Percentiles rank a stretch among this genome's conserved stretches.
Conservation (phyloP, 1,284 basidiomycete species). For the Moesziomyces sp. region DNA sequence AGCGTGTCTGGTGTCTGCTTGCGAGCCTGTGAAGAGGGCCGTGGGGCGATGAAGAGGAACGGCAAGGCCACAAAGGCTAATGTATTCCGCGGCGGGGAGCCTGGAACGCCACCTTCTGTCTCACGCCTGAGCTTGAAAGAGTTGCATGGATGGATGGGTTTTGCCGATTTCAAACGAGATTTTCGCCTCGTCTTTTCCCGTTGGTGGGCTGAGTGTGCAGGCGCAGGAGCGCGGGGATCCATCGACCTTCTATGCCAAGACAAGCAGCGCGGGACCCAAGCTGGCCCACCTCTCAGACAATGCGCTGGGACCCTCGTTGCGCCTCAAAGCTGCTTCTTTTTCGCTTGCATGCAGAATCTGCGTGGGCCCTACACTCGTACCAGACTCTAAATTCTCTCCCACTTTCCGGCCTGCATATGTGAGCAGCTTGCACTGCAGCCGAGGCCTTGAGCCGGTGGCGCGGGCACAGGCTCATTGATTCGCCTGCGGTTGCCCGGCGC, state of each 20-base stretch:
- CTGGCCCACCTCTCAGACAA: neutral
- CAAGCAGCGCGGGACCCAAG: neutral
- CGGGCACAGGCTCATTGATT: no score
- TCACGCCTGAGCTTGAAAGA: no score
- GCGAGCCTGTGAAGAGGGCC: no score
- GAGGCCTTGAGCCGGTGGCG: neutral
- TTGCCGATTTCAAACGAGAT: neutral
- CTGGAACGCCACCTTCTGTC: no score
- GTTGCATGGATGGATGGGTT: no score
- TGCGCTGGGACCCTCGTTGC: neutral
- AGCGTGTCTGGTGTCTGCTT: no score
- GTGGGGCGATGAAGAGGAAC: no score
- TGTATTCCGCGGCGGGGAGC: no score
- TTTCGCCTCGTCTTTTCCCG: neutral
- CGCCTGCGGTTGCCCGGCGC: neutral
- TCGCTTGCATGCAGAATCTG: neutral
- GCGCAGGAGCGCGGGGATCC: neutral
- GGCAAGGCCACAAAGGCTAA: no score
- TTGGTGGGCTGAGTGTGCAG: neutral
- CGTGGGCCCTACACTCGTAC: neutral
- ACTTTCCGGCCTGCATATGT: neutral
- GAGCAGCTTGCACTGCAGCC: no score
- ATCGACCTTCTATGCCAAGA: slow-evolving; percentile 1
- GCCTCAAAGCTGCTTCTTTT: neutral
- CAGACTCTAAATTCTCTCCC: neutral